phyloP scores from a whole-genome alignment of 345 rosid genomes.

The Citrus unshiu region DNA sequence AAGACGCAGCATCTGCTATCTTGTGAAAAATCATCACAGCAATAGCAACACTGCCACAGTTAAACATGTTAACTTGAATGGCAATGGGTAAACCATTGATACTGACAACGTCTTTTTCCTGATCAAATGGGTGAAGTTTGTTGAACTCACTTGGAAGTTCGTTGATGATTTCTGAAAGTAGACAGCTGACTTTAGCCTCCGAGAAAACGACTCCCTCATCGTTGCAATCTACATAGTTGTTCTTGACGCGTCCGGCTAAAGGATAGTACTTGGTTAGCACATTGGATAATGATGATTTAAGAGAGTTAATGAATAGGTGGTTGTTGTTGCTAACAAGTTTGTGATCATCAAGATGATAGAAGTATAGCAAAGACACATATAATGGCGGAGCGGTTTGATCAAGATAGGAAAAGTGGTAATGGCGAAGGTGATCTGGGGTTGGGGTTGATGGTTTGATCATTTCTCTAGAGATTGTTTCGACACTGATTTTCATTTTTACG shows the following conservation, averaged over 20 bases:
- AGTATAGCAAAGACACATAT: constrained; percentile 27
- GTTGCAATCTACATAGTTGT: not conserved
- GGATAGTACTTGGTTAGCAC: not conserved
- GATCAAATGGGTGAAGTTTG: not conserved
- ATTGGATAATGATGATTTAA: not conserved
- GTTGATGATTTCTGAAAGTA: not conserved
- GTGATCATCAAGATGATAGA: constrained; percentile 15
- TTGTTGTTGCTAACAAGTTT: not conserved
- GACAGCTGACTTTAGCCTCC: not conserved
- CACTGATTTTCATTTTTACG: constrained; percentile 11
- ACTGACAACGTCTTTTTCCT: not conserved
- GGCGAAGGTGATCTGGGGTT: constrained; percentile 31
- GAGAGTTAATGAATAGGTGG: not conserved
- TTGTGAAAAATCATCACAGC: not conserved
- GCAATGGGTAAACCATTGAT: not conserved
- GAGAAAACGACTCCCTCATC: not conserved
- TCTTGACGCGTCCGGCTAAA: not conserved
- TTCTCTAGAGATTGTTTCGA: constrained; percentile 21
- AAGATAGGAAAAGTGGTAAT: constrained; percentile 29
- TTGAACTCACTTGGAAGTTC: not conserved
- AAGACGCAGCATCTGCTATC: not conserved
- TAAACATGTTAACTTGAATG: not conserved
- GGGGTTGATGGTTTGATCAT: constrained; percentile 38
- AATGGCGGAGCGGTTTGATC: constrained; percentile 32
- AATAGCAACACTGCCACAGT: not conserved